Evolutionary conservation across 2,329 filamentous ascomycete species (phyloP), one percentile per base, ranked within the genome.

Genomic region (Claviceps africana): DNA sequence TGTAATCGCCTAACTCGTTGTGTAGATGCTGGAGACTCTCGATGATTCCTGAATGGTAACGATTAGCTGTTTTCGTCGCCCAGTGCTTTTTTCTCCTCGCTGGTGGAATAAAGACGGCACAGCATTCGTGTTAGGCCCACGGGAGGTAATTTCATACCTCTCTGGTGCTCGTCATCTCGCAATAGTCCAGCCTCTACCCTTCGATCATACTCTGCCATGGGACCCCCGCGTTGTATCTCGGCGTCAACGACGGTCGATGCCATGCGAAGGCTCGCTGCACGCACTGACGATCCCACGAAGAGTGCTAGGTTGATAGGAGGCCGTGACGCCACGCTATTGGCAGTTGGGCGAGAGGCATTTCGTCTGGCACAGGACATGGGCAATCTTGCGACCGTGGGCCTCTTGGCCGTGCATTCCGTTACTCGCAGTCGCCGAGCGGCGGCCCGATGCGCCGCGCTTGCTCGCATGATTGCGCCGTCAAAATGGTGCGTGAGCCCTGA

Each of bases 1-100:
- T 66, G 70, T 97, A 98, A 51, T 76, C 68, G 56, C 77, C 72
- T 44, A 98, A 76, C 62, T 88, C 87, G 55, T 94, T 81, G 68
- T 96, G 87, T 13, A 98, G 80, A 64, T 90, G 83, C 69, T 98
- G 88, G 6, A 98, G 76, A 61, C 81, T 86, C 64, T 93, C 81
- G 60, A 98, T 90, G 59, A 98, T 91, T 43, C 83, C 88, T 90
- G 31, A 35, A 17, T 37, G 7, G 15, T 3, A 21, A 47, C 5
- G 22, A 28, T 25, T 25, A 47, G 30, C 30, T 33, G 44, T 46
- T 39, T 13, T 39, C 10, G 17, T 8, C 31, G 31, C 3, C 8
- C 8, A 17, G 7, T 17, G 1, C 7, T 19, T 22, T 9, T 25
- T 7, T 25, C 40, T 17, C 22, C 21, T 43, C 40, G 2, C 25